Base-by-base conservation (phyloP, 208 protist species). In the Herpetomonas muscarum region DNA sequence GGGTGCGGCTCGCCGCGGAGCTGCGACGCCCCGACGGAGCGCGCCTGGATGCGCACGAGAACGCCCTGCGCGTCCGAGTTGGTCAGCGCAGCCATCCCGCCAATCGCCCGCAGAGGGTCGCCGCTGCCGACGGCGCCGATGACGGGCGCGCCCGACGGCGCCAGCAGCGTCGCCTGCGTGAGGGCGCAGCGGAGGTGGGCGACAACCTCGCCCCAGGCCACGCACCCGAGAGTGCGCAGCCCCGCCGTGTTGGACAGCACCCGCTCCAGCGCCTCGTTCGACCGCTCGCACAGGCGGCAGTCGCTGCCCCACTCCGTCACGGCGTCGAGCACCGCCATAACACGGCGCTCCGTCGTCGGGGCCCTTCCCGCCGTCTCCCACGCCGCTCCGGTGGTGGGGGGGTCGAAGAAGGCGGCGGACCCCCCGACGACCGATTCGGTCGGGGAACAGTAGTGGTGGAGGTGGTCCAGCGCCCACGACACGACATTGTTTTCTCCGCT, bases 31-130 rank as follows among this genome's bases (percentile, higher is more conserved):
- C 12, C 32, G 15, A 29, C 63, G 26, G 65, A 61, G 22, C 50
- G 44, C 34, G 64, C 45, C 52, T 63, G 50, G 54, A 78, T 70
- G 31, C 72, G 65, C 34, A 87, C 48, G 34, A 70, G 71, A 29
- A 66, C 75, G 59, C 65, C 72, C 53, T 68, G 74, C 26, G 73
- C 72, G 17, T 79, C 79, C 3, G 75, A 72, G 61, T 73, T 87
- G 12, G 30, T 52, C 52, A 69, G 52, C 1, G 45, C 39, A 22
- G 12, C 6, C 10, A 6, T 21, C 22, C 32, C 53, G 17, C 2
- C 31, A 45, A 21, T 42, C 6, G 19, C 47, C 5, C 22, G 32
- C 22, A 10, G 31, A 4, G 2, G 19, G 39, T 25, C 34, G 56
- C 22, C 22, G 37, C 25, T 31, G 5, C 2, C n/a, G 12, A n/a